Conservation (phyloP, 2,329 filamentous ascomycete genomes). For the Dothideomycetes sp. region DNA sequence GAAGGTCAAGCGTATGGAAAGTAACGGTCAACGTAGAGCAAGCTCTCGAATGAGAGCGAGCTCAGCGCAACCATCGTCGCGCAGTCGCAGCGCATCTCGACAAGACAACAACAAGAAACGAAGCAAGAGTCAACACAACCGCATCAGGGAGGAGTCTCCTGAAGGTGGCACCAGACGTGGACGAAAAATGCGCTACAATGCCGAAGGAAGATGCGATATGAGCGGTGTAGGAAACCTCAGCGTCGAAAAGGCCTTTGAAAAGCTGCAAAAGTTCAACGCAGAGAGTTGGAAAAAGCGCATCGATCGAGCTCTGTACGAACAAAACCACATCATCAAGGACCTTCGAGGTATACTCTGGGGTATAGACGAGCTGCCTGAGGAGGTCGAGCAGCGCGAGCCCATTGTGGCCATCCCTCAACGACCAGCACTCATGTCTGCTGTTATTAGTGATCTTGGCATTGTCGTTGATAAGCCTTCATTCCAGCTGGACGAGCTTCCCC, state of each 20-base stretch:
- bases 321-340: constrained; percentile 65
- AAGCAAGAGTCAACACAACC: constrained; percentile 25
- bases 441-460: constrained; percentile 77
- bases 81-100: constrained; percentile 21
- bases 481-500: constrained; percentile 65
- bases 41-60: constrained; percentile 42
- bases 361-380: constrained; percentile 66
- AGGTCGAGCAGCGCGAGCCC: constrained; percentile 70
- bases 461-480: constrained; percentile 89
- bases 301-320: constrained; percentile 59
- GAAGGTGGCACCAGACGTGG: constrained; percentile 17
- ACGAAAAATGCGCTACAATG: constrained; percentile 59
- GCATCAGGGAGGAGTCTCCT: constrained; percentile 2
- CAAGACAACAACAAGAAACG: constrained; percentile 18
- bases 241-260: constrained; percentile 63
- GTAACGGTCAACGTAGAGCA: constrained; percentile 39
- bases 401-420: constrained; percentile 78
- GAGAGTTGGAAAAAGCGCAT: constrained; percentile 90
- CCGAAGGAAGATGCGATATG: constrained; percentile 62
- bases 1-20: constrained; percentile 77
- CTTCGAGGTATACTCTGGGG: constrained; percentile 74
- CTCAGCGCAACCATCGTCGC: constrained; percentile 37
- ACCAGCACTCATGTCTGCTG: constrained; percentile 68
- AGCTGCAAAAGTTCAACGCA: constrained; percentile 69
- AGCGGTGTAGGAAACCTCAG: constrained; percentile 62